These are phyloP conservation scores for Phytopythium vexans DNA, from an alignment of 352 stramenopile species.

Conservation along the genomic window DNA sequence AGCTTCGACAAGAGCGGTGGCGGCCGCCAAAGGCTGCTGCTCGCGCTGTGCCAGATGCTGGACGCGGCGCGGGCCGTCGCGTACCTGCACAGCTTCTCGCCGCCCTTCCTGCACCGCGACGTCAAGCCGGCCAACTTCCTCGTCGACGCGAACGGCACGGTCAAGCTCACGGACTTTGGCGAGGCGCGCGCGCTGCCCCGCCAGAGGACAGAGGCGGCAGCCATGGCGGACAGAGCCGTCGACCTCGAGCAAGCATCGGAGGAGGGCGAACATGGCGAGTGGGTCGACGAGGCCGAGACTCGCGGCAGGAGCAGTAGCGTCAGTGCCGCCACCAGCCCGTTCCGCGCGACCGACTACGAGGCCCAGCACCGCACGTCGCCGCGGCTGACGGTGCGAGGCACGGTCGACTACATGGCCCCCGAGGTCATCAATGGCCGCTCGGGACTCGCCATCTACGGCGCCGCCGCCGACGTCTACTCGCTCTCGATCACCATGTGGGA, in stretches of 20 bases:
- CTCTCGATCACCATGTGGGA: conserved; percentile 65
- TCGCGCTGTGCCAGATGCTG: conserved; percentile 28
- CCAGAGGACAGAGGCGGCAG: conserved; percentile 2
- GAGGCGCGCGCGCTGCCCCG: conserved; percentile 24
- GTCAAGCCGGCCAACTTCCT: conserved; percentile 25
- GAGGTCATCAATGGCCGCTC: conserved; percentile 43
- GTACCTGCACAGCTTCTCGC: conserved; percentile 26
- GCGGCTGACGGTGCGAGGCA: conserved; percentile 27
- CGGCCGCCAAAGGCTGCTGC: conserved; percentile 54
- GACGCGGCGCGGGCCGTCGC: conserved; percentile 23
- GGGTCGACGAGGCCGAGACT: conserved; percentile 1
- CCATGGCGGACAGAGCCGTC: neutral
- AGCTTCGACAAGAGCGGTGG: conserved; percentile 7
- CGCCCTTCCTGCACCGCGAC: conserved; percentile 22
- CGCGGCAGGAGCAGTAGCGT: conserved; percentile 1
- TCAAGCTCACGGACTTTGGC: conserved; percentile 25
- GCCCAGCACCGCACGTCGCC: neutral
- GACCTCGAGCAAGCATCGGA: too few relatives aligned
- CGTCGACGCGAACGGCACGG: conserved; percentile 10
- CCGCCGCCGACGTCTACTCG: conserved; percentile 54
- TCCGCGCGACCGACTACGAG: conserved; percentile 4
- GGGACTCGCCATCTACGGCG: conserved; percentile 23
- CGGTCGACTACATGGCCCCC: conserved; percentile 55
- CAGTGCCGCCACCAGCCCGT: neutral
- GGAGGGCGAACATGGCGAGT: neutral